A percentile compares a stretch with the other conserved stretches of the same genome.
Evolutionary conservation across 2,329 filamentous ascomycete genomes (phyloP).

Genomic region (Colletotrichum viniferum): DNA sequence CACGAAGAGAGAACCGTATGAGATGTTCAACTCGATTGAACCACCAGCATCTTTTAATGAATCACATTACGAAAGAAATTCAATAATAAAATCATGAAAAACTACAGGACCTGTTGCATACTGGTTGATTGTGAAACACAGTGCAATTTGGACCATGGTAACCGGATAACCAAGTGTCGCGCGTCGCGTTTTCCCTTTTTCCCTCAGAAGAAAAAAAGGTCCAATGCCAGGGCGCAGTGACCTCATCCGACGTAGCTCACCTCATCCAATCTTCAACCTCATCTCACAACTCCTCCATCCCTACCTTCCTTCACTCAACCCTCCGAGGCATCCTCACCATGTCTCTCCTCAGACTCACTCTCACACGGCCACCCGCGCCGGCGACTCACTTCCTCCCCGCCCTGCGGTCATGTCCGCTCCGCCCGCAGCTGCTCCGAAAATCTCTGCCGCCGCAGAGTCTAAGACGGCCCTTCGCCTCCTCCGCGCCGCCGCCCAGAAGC

Average conservation of each 20-base stretch:
- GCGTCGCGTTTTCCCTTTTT: not conserved
- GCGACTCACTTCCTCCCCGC: not conserved
- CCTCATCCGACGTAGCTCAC: conserved; percentile 9
- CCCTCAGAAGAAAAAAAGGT: not conserved
- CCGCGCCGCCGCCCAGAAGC: not conserved
- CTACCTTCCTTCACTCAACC: not conserved
- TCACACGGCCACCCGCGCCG: not conserved
- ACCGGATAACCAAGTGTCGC: not conserved
- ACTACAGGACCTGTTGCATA: not conserved
- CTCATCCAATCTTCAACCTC: conserved; percentile 1
- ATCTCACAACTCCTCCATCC: not conserved
- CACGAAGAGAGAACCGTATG: not conserved
- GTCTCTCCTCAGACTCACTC: not conserved
- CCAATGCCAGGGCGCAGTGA: not conserved
- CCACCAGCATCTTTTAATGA: not conserved
- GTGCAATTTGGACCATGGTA: not conserved
- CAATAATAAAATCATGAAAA: not conserved
- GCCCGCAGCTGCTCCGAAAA: conserved; percentile 1
- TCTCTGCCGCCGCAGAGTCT: conserved; percentile 1
- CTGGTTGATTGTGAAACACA: not conserved
- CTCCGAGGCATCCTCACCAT: not conserved
- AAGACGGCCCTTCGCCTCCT: conserved; percentile 18
- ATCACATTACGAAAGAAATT: not conserved
- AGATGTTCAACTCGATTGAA: not conserved
- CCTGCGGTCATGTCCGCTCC: conserved; percentile 2